A percentile compares a stretch with the other conserved stretches of the same genome.
phyloP scores from a whole-genome alignment of 768 basidiomycete species.

The Suillus bovinus region DNA sequence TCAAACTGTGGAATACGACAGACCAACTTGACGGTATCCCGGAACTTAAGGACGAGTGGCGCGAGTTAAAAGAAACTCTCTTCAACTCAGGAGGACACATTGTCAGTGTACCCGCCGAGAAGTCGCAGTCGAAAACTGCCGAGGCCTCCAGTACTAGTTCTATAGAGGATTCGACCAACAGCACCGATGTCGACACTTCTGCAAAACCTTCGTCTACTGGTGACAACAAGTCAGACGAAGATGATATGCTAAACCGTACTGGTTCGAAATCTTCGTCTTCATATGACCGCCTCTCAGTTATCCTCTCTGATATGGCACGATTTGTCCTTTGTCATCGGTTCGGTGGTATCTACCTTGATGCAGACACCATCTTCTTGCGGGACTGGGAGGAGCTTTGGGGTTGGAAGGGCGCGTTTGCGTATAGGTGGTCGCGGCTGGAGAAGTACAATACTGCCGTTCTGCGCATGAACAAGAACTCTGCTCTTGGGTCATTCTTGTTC shows the following conservation, averaged over 20 bases:
- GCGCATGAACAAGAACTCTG: slow-evolving; percentile 89
- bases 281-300: slow-evolving; percentile 91
- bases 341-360: slow-evolving; percentile 96
- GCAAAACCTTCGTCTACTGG: slow-evolving; percentile 23
- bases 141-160: slow-evolving; percentile 20
- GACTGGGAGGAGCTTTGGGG: slow-evolving; percentile 99
- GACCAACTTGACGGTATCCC: slow-evolving; percentile 92
- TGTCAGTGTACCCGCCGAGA: slow-evolving; percentile 58
- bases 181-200: slow-evolving; percentile 19
- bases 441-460: slow-evolving; percentile 97
- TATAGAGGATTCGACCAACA: slow-evolving; percentile 22
- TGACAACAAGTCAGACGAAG: slow-evolving; percentile 39
- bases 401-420: slow-evolving; percentile 95
- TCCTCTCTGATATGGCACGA: slow-evolving; percentile 94
- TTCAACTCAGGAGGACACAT: slow-evolving; percentile 89
- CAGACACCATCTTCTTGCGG: slow-evolving; percentile 91
- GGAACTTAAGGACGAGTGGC: slow-evolving; percentile 90
- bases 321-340: slow-evolving; percentile 97
- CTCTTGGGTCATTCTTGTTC: slow-evolving; percentile 91
- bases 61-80: slow-evolving; percentile 65
- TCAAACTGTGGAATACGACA: slow-evolving; percentile 98
- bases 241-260: slow-evolving; percentile 72
- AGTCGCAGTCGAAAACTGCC: slow-evolving; percentile 30
- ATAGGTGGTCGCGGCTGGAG: slow-evolving; percentile 90
- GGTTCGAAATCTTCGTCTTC: slow-evolving; percentile 86